Conservation (phyloP, 2,329 filamentous ascomycete species). For the Fusarium sp. region DNA sequence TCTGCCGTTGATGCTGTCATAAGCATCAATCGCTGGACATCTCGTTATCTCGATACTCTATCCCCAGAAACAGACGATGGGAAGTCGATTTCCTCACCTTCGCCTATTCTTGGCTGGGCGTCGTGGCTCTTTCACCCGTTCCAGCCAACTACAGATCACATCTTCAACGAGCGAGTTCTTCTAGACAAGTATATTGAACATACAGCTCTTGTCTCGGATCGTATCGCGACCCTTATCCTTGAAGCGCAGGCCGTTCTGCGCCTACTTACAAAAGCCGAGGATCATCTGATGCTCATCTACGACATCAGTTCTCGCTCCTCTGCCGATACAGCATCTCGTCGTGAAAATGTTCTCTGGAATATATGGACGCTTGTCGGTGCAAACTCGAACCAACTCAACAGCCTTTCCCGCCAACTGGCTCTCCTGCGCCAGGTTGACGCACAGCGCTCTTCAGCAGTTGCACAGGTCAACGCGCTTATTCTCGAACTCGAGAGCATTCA, state of each 20-base stretch:
- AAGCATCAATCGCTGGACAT: constrained; percentile 79
- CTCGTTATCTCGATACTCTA: constrained; percentile 73
- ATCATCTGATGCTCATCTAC: constrained; percentile 74
- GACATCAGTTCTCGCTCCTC: constrained; percentile 73
- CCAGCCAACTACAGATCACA: constrained; percentile 59
- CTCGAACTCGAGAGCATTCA: constrained; percentile 79
- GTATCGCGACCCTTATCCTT: constrained; percentile 72
- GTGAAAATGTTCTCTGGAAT: constrained; percentile 72
- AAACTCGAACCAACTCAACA: constrained; percentile 68
- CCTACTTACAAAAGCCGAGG: constrained; percentile 73
- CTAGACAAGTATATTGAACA: constrained; percentile 80
- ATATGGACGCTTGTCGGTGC: constrained; percentile 81
- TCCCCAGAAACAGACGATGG: constrained; percentile 47
- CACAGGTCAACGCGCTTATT: constrained; percentile 74
- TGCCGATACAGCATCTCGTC: constrained; percentile 64
- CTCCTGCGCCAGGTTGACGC: constrained; percentile 72
- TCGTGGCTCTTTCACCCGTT: constrained; percentile 69
- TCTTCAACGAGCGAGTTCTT: constrained; percentile 64
- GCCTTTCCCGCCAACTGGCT: constrained; percentile 69
- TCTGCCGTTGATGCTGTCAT: constrained; percentile 79
- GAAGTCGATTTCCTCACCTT: constrained; percentile 45
- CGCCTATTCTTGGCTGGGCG: constrained; percentile 48
- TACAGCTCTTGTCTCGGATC: constrained; percentile 73
- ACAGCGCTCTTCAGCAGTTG: constrained; percentile 72
- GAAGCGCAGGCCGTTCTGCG: constrained; percentile 75